These are phyloP conservation scores for Clarireedia sp. DNA, from an alignment of 2,329 filamentous ascomycete genomes.

Conservation along the genomic window DNA sequence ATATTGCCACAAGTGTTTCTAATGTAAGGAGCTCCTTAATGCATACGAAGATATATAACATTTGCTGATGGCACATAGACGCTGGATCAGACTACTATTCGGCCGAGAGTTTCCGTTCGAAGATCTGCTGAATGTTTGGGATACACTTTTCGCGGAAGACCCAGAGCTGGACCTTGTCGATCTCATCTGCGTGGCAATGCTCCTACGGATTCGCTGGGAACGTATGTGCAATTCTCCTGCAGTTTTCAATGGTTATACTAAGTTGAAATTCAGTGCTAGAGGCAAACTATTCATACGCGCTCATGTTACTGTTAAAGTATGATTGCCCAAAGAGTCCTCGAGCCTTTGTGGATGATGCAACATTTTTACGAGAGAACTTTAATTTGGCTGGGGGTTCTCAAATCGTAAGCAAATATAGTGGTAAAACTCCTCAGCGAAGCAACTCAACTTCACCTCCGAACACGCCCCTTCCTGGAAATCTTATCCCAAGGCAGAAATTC, in stretches of 20 bases:
- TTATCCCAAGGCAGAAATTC: conserved; percentile 18
- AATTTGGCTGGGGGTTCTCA: conserved; percentile 52
- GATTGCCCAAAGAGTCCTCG: conserved; percentile 56
- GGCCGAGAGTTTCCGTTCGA: conserved; percentile 89
- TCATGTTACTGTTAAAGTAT: conserved; percentile 79
- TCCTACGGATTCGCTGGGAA: conserved; percentile 85
- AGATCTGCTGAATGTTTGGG: conserved; percentile 79
- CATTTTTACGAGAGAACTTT: conserved; percentile 63
- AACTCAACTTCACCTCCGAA: conserved; percentile 21
- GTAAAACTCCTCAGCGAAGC: conserved; percentile 37
- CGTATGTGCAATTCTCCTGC: conserved; percentile 41
- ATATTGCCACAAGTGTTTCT: conserved; percentile 95
- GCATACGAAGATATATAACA: not conserved
- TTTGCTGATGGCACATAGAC: conserved; percentile 30
- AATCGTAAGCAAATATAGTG: conserved; percentile 65
- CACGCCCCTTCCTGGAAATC: conserved; percentile 23
- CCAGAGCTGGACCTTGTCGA: conserved; percentile 74
- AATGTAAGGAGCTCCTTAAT: conserved; percentile 50
- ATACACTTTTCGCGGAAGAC: conserved; percentile 82
- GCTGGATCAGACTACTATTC: conserved; percentile 90
- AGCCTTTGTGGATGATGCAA: conserved; percentile 78
- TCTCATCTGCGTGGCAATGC: conserved; percentile 87
- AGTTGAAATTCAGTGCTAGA: conserved; percentile 59
- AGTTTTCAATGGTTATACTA: not conserved
- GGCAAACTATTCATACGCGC: conserved; percentile 77